These are phyloP conservation scores for Pichia sp. DNA, from an alignment of 1,139 yeast species.

Conservation along the genomic window DNA sequence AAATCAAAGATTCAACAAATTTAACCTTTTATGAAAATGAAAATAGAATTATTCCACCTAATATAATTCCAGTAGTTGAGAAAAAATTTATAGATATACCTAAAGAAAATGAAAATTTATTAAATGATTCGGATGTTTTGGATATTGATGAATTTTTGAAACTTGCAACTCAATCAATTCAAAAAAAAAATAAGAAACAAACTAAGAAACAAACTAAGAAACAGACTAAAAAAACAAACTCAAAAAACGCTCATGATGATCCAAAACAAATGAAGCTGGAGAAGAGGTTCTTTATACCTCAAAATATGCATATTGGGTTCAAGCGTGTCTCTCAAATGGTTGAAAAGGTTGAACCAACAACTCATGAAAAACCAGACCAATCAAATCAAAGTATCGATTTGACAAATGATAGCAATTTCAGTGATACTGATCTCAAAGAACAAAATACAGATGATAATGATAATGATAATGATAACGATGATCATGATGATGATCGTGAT, in stretches of 20 bases:
- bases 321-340: constrained; percentile 49
- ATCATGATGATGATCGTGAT: not conserved
- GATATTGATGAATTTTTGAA: constrained; percentile 68
- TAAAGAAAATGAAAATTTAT: constrained; percentile 47
- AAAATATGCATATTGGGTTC: constrained; percentile 67
- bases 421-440: not conserved
- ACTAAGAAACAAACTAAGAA: not conserved
- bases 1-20: constrained; percentile 29
- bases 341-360: not conserved
- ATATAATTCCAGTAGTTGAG: constrained; percentile 47
- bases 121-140: constrained; percentile 26
- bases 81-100: constrained; percentile 59
- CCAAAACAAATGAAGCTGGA: constrained; percentile 23
- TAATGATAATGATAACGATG: not conserved
- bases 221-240: not conserved
- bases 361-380: not conserved
- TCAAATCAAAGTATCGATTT: constrained; percentile 6
- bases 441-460: not conserved
- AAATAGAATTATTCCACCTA: constrained; percentile 55
- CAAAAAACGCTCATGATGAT: constrained; percentile 17
- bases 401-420: constrained; percentile 4
- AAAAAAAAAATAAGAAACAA: constrained; percentile 20
- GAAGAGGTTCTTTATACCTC: constrained; percentile 69
- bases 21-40: constrained; percentile 39
- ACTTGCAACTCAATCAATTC: constrained; percentile 42